These are phyloP conservation scores for Peronosclerospora sorghi DNA, from an alignment of 352 stramenopile genomes.

Conservation along the genomic window DNA sequence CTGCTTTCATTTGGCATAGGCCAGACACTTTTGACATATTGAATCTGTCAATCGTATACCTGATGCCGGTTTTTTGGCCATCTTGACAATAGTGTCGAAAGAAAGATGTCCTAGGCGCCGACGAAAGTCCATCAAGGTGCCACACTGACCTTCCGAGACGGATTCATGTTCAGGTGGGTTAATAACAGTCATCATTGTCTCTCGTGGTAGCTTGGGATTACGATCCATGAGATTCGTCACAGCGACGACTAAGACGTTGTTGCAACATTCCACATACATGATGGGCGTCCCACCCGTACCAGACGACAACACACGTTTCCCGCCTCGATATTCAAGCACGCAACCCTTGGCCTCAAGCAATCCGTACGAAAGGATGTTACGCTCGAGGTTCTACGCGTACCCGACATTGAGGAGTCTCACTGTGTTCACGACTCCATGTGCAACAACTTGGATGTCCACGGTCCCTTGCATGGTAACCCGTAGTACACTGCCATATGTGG, in stretches of 20 bases:
- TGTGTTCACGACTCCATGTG: background rate
- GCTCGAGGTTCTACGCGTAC: background rate
- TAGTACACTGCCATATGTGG: background rate
- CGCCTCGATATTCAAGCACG: background rate
- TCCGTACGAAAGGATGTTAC: background rate
- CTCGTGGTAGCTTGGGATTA: background rate
- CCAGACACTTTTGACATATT: background rate
- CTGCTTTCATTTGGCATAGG: background rate
- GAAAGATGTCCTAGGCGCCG: background rate
- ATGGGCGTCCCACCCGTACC: background rate
- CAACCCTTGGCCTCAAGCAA: background rate
- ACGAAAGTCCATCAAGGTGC: slow-evolving; percentile 1
- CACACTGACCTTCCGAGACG: background rate
- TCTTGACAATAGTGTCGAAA: background rate
- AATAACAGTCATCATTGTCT: background rate
- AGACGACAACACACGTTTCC: background rate
- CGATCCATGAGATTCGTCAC: background rate
- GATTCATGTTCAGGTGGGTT: background rate
- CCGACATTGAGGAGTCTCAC: background rate
- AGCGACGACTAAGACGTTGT: background rate
- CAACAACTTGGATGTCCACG: background rate
- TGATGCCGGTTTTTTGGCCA: background rate
- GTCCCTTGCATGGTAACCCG: background rate
- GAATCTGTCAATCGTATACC: background rate
- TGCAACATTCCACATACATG: background rate